Conservation (phyloP, 208 protist genomes). For the Trypanosoma lewisi region DNA sequence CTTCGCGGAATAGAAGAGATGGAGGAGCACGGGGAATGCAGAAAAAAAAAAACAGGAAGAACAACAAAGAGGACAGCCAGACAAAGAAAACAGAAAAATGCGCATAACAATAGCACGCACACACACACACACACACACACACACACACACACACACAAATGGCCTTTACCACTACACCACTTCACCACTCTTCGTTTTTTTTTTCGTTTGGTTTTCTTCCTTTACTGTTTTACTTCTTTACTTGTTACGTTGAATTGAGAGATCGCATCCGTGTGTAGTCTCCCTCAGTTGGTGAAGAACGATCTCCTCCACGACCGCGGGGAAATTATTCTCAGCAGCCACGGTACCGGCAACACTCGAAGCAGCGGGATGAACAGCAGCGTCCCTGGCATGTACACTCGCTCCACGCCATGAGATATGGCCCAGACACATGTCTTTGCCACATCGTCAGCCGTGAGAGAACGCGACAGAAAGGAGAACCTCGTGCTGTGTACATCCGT, state of each 20-base stretch:
- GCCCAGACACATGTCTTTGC: conserved; percentile 24
- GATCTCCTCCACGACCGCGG: neutral
- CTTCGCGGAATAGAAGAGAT: neutral
- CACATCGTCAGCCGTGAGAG: conserved; percentile 13
- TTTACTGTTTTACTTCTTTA: too few relatives aligned
- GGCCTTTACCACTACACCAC: too few relatives aligned
- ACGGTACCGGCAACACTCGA: conserved; percentile 26
- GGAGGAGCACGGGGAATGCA: neutral
- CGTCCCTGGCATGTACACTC: conserved; percentile 21
- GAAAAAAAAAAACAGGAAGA: conserved; percentile 17
- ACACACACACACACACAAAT: too few relatives aligned
- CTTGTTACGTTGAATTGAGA: too few relatives aligned
- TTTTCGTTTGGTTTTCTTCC: too few relatives aligned
- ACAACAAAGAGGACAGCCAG: neutral
- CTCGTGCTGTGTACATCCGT: neutral
- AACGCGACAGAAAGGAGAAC: neutral
- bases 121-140: too few relatives aligned
- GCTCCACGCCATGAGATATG: conserved; percentile 19
- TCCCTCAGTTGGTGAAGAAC: neutral
- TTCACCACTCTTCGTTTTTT: too few relatives aligned
- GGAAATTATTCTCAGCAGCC: conserved; percentile 23
- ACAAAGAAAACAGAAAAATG: conserved; percentile 12
- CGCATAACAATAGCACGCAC: neutral
- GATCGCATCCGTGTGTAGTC: too few relatives aligned
- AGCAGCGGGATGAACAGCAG: conserved; percentile 18